Evolutionary conservation across 331 rosid species (phyloP), one percentile per base, ranked within the genome.

Genomic region (Spiraea crenata): DNA sequence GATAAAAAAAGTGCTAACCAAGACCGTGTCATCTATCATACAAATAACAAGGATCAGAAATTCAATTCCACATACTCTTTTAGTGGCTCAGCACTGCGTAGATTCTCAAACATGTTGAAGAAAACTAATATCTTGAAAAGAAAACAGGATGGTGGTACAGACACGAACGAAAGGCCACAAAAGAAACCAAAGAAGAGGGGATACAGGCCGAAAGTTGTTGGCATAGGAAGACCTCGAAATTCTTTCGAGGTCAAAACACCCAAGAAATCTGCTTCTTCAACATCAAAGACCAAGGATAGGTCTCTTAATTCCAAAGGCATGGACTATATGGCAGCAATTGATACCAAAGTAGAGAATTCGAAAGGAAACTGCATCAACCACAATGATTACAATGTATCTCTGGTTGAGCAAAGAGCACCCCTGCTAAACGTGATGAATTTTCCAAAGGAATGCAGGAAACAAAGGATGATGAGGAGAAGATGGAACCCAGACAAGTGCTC

Each of bases 181-280:
- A 85, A 83, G 89, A 89, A 81, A 74, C 76, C 80, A 3, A 84
- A 69, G 70, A 84, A 87, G 61, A 86, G 80, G 80, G 80, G 83
- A 60, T 89, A 90, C 74, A 85, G 96, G 81, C 96, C 96, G 11
- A 90, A 85, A 76, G 96, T 92, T 48, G 77, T 90, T 38, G 73
- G 35, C 19, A 87, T 85, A 80, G 83, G 80, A 56, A 90, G 80
- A 62, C 80, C 86, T 58, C 81, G 72, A 79, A 81, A 62, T 63
- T 70, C 71, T 67, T 3, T 50, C n/a, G 59, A 63, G 19, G 67
- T 49, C 1, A 73, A 57, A 51, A 71, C 81, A 4, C 83, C 87
- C 25, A 73, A 71, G 11, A 73, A 74, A 48, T 57, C 17, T 19
- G 63, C 38, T 10, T 50, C 20, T 20, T 31, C 67, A 19, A 59